Conservation (phyloP, 2,329 filamentous ascomycete genomes). For the Exophiala oligosperma region DNA sequence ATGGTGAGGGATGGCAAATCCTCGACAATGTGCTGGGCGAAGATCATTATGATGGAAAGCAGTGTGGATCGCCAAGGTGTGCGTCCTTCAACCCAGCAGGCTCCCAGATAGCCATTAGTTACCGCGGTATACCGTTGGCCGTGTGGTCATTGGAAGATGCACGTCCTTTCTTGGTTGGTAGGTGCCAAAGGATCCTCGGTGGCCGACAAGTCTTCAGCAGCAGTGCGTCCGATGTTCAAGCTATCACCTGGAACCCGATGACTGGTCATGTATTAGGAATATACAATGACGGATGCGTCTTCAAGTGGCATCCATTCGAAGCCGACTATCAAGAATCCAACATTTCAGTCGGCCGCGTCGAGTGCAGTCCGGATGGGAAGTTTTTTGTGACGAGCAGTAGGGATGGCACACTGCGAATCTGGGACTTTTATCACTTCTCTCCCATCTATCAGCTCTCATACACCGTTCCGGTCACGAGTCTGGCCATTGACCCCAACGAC, state of each 20-base stretch:
- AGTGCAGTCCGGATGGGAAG: slow-evolving; percentile 29
- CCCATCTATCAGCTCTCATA: slow-evolving; percentile 29
- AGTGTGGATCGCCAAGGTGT: slow-evolving; percentile 15
- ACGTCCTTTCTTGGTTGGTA: slow-evolving; percentile 1
- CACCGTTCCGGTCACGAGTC: slow-evolving; percentile 22
- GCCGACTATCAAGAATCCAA: slow-evolving; percentile 29
- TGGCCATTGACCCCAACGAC: slow-evolving; percentile 31
- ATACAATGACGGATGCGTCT: slow-evolving; percentile 35
- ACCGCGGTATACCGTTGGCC: slow-evolving; percentile 17
- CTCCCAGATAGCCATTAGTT: slow-evolving; percentile 20
- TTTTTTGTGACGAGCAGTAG: slow-evolving; percentile 30
- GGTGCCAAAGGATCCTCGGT: slow-evolving; percentile 2
- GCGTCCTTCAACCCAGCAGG: slow-evolving; percentile 22
- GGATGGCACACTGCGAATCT: slow-evolving; percentile 31
- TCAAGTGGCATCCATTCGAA: slow-evolving; percentile 38
- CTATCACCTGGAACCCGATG: slow-evolving; percentile 32
- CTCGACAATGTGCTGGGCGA: slow-evolving; percentile 5
- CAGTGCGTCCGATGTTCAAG: slow-evolving; percentile 7
- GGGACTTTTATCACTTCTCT: slow-evolving; percentile 28
- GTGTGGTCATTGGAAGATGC: slow-evolving; percentile 17
- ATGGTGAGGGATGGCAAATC: slow-evolving; percentile 8
- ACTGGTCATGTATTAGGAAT: slow-evolving; percentile 34
- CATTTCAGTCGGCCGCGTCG: slow-evolving; percentile 25
- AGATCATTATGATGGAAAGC: background rate
- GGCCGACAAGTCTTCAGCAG: background rate